Conservation (phyloP, 2,329 filamentous ascomycete genomes). For the Claviceps pusilla region DNA sequence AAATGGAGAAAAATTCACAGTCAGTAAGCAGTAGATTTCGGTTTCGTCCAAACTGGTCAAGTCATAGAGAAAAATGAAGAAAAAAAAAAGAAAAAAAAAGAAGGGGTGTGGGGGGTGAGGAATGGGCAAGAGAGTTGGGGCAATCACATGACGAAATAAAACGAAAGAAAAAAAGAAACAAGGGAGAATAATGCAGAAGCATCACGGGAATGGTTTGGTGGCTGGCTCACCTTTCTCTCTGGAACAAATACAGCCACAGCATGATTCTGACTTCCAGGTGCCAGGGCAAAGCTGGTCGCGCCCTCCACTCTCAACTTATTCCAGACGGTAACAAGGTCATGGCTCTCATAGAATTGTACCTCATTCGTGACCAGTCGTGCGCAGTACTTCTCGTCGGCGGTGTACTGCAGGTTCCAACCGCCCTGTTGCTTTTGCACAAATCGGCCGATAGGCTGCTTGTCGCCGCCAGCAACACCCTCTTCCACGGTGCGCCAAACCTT, state of each 20-base stretch:
- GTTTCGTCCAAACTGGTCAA: neutral
- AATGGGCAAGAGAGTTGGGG: too few relatives aligned
- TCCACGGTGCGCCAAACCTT: constrained; percentile 88
- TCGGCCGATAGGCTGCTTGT: constrained; percentile 63
- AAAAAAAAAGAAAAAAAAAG: too few relatives aligned
- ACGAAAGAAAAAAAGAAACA: neutral
- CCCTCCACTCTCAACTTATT: constrained; percentile 91
- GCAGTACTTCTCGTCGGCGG: constrained; percentile 81
- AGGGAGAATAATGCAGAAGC: neutral
- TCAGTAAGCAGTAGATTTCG: neutral
- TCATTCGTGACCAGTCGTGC: constrained; percentile 91
- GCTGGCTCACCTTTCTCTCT: constrained; percentile 64
- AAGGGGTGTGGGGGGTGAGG: too few relatives aligned
- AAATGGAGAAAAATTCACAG: neutral
- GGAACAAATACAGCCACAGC: constrained; percentile 90
- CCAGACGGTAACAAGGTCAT: constrained; percentile 75
- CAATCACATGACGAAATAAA: too few relatives aligned
- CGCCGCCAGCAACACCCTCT: constrained; percentile 42
- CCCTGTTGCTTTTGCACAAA: constrained; percentile 95
- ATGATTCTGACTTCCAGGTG: constrained; percentile 68
- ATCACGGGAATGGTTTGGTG: too few relatives aligned
- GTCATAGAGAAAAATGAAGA: too few relatives aligned
- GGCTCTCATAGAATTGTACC: constrained; percentile 89
- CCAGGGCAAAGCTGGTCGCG: constrained; percentile 74
- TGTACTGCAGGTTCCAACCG: constrained; percentile 96